Evolutionary conservation across 2,329 filamentous ascomycete genomes (phyloP), one percentile per base, ranked within the genome.

Genomic region (Lojkania enalia): DNA sequence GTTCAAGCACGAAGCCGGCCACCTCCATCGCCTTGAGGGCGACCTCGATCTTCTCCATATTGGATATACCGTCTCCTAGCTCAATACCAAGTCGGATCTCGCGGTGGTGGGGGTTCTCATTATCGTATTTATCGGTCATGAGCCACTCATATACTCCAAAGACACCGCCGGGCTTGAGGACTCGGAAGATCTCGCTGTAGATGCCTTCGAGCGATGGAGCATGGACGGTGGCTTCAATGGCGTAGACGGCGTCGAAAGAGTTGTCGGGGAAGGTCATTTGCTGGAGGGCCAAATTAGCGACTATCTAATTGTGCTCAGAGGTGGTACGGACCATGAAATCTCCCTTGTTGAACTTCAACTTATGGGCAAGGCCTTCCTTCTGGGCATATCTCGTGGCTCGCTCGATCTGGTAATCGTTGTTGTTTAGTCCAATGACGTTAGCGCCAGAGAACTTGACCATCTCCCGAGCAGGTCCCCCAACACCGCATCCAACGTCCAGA

Each of bases 81-180:
- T 99, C 94, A 55, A 99, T 99, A 54, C 87, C 91, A 14, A 96
- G 84, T 54, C 94, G 88, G 66, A 97, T 94, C 69, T 88, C 83
- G 57, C 90, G 87, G 77, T 97, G 94, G 63, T 84, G 79, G 1
- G 88, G 72, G 78, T 96, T 90, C 49, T 87, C 79, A 69, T 95
- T 92, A 75, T 97, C 87, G 74, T 96, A 99, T 18, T 85, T 77
- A 52, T 96, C 91, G 5, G 91, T 97, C 94, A 99, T 97, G 66
- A 97, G 79, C 94, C 94, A 97, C 74, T 99, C 94, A 75, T 97
- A 99, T 40, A 97, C 92, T 67, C 92, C 94, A 62, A 97, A 99
- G 39, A 90, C 79, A 70, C 94, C 92, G 49, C 94, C 94, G 15
- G 94, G 94, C 81, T 97, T 99, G 53, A 99, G 80, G 16, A 96